Evolutionary conservation across 257 asterid species (phyloP).

Genomic region (Striga asiatica): DNA sequence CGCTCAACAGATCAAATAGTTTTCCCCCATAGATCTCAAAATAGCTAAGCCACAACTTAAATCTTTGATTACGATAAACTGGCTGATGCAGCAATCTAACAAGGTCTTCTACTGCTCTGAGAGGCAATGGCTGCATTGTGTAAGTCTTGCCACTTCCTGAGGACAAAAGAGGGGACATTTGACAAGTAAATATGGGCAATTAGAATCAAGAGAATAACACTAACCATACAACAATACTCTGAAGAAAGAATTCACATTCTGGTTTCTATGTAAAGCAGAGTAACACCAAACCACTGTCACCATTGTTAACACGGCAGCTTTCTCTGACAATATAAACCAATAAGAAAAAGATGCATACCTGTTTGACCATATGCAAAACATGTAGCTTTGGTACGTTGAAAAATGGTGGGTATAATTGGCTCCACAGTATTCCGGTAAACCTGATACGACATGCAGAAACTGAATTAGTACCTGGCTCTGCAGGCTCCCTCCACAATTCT

Average conservation of each 20-base stretch:
- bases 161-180: not conserved
- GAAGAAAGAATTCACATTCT: conserved; percentile 6
- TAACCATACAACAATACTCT: not conserved
- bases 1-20: conserved; percentile 93
- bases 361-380: conserved; percentile 99
- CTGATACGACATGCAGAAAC: conserved; percentile 31
- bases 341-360: conserved; percentile 36
- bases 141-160: conserved; percentile 97
- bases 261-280: conserved; percentile 1
- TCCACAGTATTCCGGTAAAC: conserved; percentile 87
- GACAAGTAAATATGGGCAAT: conserved; percentile 8
- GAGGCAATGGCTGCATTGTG: conserved; percentile 97
- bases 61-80: conserved; percentile 81
- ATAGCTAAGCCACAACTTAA: conserved; percentile 98
- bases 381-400: conserved; percentile 95
- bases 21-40: conserved; percentile 98
- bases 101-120: conserved; percentile 90
- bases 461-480: not conserved
- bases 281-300: not conserved
- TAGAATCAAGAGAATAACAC: conserved; percentile 7
- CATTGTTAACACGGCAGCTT: not conserved
- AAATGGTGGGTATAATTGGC: conserved; percentile 89
- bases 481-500: no score
- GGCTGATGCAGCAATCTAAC: conserved; percentile 88
- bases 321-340: conserved; percentile 1